Evolutionary conservation across 1,284 basidiomycete genomes (phyloP), one percentile per base, ranked within the genome.

Genomic region (Sanghuangporus sanghuang): DNA sequence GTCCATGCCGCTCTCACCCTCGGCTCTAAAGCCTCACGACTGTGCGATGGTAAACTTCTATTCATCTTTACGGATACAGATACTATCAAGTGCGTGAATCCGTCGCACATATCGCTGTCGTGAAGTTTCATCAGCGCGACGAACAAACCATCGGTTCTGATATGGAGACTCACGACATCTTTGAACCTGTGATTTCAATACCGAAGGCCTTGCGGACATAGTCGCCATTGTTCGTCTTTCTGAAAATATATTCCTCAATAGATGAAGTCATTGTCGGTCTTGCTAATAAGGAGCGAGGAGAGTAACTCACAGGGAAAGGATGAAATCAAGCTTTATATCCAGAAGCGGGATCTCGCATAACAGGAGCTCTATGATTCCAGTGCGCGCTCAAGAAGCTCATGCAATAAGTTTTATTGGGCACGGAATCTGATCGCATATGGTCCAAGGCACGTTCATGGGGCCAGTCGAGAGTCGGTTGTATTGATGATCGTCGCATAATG

Each of bases 81-180:
- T n/a, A 55, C 49, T 16, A 56, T 62, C 14, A 67, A 42, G 54
- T 62, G 59, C 38, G 63, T 46, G 48, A 64, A 67, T 21, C 66
- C 66, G 36, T 67, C 66, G 27, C 27, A 32, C 27, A 32, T 3
- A 32, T 32, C 27, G 27, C 27, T 32, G 27, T 3, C 27, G 27
- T 8, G 44, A 46, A 46, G 55, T 12, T 18, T 57, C 40, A 2
- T 40, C 27, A 6, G 21, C 1, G 27, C 18, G 23, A 42, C 6
- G 9, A 44, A 14, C 27, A 21, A 12, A 8, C 2, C 23, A 44
- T 44, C 14, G n/a, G 1, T 9, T 12, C 18, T 40, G 12, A 57
- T 7, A 27, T 18, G 23, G 18, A 50, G 49, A 57, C 36, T 57
- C 9, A 57, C 56, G 40, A 18, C 38, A 44, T 23, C 11, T 57